Conservation (phyloP, 1,284 basidiomycete species). For the Sanghuangporus sanghuang region DNA sequence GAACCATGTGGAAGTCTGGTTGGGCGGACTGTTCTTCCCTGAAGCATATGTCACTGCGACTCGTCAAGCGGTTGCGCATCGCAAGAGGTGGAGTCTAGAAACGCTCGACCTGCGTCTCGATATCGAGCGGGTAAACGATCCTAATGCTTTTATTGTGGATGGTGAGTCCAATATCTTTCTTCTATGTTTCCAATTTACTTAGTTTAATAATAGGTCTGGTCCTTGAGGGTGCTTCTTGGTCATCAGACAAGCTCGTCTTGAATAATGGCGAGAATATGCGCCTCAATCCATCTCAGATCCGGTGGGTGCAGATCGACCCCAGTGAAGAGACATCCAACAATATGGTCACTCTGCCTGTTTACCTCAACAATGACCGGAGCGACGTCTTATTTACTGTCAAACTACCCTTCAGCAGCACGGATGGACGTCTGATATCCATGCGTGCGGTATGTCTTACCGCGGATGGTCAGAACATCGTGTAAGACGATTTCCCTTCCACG, state of each 20-base stretch:
- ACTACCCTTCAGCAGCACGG: constrained; percentile 66
- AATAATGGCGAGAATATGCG: constrained; percentile 80
- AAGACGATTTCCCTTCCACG: background rate
- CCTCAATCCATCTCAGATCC: constrained; percentile 74
- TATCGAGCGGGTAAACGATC: constrained; percentile 71
- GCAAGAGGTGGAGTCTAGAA: constrained; percentile 87
- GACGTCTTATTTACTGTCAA: constrained; percentile 86
- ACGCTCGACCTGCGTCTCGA: constrained; percentile 78
- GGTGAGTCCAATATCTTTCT: constrained; percentile 45
- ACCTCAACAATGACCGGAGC: constrained; percentile 86
- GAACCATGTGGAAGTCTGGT: constrained; percentile 77
- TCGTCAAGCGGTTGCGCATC: constrained; percentile 86
- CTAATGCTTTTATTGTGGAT: constrained; percentile 76
- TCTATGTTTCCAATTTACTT: background rate
- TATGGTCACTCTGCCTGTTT: constrained; percentile 81
- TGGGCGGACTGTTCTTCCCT: constrained; percentile 92
- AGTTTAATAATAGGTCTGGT: constrained; percentile 55
- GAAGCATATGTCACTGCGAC: constrained; percentile 94
- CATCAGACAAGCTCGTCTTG: constrained; percentile 58
- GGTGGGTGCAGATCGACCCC: constrained; percentile 74
- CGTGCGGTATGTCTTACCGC: constrained; percentile 81
- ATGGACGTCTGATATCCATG: constrained; percentile 66
- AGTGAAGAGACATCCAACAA: constrained; percentile 25
- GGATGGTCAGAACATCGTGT: constrained; percentile 38
- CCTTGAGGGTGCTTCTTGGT: constrained; percentile 82